A percentile compares a stretch with the other conserved stretches of the same genome.
phyloP scores from a whole-genome alignment of 441 rosid genomes.

The Macaranga tanarius region DNA sequence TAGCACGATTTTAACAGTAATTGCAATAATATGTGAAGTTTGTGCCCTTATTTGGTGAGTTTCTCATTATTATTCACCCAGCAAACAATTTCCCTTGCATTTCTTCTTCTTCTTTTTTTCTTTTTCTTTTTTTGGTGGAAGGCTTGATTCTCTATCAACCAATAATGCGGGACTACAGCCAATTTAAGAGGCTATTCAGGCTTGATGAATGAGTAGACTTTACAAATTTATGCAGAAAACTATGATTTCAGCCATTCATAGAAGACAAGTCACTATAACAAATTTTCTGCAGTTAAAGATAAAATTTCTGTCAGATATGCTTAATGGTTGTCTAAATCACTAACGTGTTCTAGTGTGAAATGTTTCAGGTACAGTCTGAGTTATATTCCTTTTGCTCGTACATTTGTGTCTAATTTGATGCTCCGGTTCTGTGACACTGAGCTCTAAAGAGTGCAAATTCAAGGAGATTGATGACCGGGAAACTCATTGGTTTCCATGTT shows the following conservation, averaged over 20 bases:
- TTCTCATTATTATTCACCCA: slow-evolving; percentile 12
- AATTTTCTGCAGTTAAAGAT: not conserved
- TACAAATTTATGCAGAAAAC: not conserved
- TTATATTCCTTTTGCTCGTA: slow-evolving; percentile 84
- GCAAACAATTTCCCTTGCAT: not conserved
- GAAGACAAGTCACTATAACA: not conserved
- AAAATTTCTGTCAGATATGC: not conserved
- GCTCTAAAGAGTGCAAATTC: slow-evolving; percentile 35
- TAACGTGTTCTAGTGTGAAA: slow-evolving; percentile 19
- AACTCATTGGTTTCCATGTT: slow-evolving; percentile 2
- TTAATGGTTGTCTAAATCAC: not conserved
- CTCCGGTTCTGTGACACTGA: slow-evolving; percentile 80
- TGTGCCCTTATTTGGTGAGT: slow-evolving; percentile 87
- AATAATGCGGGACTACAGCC: too few species aligned
- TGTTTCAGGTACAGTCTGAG: slow-evolving; percentile 88
- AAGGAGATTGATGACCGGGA: slow-evolving; percentile 6
- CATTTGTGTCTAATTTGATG: slow-evolving; percentile 77
- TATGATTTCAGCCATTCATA: not conserved
- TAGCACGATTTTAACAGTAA: slow-evolving; percentile 66
- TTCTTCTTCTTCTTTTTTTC: not conserved
- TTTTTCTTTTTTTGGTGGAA: not conserved
- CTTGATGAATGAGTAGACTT: not conserved
- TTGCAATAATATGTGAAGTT: slow-evolving; percentile 77
- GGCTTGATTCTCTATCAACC: too few species aligned
- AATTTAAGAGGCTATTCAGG: not conserved